Evolutionary conservation across 148 eudicot species (phyloP).

Genomic region (Euryodendron excelsum): DNA sequence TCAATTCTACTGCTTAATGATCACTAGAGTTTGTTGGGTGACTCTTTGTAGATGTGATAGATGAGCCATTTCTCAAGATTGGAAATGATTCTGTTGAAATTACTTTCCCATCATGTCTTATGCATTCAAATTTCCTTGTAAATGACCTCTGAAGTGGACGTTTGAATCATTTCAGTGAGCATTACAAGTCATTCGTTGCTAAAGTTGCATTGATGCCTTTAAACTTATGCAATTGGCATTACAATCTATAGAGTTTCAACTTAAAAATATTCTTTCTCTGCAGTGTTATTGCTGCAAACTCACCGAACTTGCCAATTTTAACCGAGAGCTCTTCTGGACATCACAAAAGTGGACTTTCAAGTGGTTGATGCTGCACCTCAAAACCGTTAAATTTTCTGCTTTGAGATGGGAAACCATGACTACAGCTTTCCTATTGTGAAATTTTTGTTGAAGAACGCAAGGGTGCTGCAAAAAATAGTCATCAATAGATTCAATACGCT

Average conservation of each 20-base stretch:
- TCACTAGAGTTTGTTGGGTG: not conserved
- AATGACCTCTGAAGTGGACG: too few species aligned
- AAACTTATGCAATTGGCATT: too few species aligned
- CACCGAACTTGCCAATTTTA: not conserved
- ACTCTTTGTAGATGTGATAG: too few species aligned
- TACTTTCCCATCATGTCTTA: too few species aligned
- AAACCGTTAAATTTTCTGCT: not conserved
- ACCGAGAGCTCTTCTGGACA: not conserved
- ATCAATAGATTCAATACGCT: too few species aligned
- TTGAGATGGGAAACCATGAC: not conserved
- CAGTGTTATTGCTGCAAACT: too few species aligned
- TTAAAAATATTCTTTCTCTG: not conserved
- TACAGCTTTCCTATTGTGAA: not conserved
- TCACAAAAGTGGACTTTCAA: not conserved
- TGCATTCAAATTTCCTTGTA: too few species aligned
- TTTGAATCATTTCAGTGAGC: too few species aligned
- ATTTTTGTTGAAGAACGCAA: constrained; percentile 5
- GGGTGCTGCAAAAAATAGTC: not conserved
- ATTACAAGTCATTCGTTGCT: too few species aligned
- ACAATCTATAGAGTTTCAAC: not conserved
- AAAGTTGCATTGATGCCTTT: too few species aligned
- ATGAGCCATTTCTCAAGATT: too few species aligned
- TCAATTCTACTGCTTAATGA: not conserved
- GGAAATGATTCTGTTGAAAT: too few species aligned
- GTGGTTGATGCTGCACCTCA: not conserved